Percentiles rank a stretch among this genome's conserved stretches.
Conservation (phyloP, 495 filamentous ascomycete species). For the Penicillium subrubescens region DNA sequence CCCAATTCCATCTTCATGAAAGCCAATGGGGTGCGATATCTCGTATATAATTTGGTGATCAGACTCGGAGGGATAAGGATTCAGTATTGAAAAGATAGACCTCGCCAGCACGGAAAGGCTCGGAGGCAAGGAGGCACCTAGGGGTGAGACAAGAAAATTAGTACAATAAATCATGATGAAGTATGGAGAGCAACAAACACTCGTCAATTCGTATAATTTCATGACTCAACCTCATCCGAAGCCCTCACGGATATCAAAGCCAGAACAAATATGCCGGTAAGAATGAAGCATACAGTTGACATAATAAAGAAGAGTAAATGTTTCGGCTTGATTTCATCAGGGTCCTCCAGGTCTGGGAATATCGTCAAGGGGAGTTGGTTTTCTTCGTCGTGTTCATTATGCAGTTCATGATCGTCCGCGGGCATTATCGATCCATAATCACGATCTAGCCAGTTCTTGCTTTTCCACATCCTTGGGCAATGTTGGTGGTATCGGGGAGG, state of each 20-base stretch:
- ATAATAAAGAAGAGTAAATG: not conserved
- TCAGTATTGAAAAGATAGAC: not conserved
- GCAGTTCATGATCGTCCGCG: not conserved
- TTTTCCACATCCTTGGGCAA: constrained; percentile 8
- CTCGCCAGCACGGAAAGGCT: not conserved
- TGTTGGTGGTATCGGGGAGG: not conserved
- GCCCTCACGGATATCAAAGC: not conserved
- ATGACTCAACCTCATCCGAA: not conserved
- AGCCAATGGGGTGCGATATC: not conserved
- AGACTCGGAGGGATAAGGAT: not conserved
- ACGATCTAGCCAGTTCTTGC: constrained; percentile 13
- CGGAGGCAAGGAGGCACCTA: not conserved
- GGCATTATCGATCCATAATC: constrained; percentile 7
- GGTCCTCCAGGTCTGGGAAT: not conserved
- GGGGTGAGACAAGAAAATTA: not conserved
- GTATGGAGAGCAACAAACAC: not conserved
- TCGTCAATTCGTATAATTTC: not conserved
- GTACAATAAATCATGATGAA: not conserved
- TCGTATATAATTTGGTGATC: not conserved
- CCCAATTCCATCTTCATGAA: not conserved
- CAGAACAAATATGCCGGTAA: constrained; percentile 3
- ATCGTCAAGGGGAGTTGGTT: not conserved
- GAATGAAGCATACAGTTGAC: not conserved
- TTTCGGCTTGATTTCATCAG: not conserved
- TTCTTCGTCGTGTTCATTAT: not conserved